A percentile compares a stretch with the other conserved stretches of the same genome.
phyloP scores from a whole-genome alignment of 2,329 filamentous ascomycete species.

The Trichoderma harzianum region DNA sequence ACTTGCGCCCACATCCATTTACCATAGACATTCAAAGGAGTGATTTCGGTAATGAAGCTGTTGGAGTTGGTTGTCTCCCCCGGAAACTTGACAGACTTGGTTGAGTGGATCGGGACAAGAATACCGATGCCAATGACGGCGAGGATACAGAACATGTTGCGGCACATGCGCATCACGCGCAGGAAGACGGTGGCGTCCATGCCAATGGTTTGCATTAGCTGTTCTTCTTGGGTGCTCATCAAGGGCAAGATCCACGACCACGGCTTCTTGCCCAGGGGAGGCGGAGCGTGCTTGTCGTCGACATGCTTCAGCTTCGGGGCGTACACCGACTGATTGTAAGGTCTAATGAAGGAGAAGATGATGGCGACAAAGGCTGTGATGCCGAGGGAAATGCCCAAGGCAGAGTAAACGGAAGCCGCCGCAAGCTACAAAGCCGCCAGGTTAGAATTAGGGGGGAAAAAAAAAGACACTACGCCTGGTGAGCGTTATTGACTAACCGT shows the following conservation, averaged over 20 bases:
- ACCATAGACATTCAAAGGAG: conserved; percentile 53
- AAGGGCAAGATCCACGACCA: conserved; percentile 85
- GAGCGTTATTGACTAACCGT: conserved; percentile 32
- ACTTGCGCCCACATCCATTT: conserved; percentile 57
- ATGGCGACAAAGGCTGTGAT: conserved; percentile 71
- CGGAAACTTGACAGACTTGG: conserved; percentile 34
- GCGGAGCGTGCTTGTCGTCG: conserved; percentile 85
- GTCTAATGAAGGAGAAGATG: conserved; percentile 83
- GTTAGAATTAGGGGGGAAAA: background rate
- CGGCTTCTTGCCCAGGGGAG: conserved; percentile 78
- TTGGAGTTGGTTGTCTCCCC: conserved; percentile 10
- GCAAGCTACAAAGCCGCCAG: conserved; percentile 26
- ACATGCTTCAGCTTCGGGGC: conserved; percentile 91
- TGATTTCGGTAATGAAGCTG: conserved; percentile 57
- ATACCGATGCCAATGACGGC: conserved; percentile 71
- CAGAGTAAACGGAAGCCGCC: conserved; percentile 64
- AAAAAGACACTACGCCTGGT: background rate
- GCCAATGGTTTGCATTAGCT: conserved; percentile 77
- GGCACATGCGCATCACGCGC: conserved; percentile 83
- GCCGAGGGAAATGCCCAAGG: conserved; percentile 74
- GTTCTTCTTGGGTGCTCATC: conserved; percentile 70
- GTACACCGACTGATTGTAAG: conserved; percentile 89
- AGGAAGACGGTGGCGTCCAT: conserved; percentile 90
- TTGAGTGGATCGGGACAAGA: conserved; percentile 76
- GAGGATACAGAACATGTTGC: conserved; percentile 79